phyloP scores from a whole-genome alignment of 352 stramenopile species.

The Phytopythium montanum region DNA sequence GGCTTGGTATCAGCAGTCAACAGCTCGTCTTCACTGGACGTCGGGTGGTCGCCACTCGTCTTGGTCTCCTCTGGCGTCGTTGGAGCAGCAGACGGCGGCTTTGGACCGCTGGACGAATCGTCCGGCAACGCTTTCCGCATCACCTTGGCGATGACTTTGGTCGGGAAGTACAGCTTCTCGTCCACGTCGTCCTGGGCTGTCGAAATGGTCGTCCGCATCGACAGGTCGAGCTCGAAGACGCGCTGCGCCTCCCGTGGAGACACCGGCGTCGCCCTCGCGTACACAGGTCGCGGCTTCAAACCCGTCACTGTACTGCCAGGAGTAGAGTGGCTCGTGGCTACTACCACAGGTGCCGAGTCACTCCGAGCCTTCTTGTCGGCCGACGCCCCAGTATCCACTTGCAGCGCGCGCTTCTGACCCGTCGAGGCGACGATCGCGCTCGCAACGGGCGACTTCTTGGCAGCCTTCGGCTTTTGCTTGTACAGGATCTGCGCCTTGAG shows the following conservation, averaged over 20 bases:
- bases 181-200: constrained; percentile 37
- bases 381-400: constrained; percentile 12
- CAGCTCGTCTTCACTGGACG: background rate
- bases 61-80: background rate
- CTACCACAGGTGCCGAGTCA: background rate
- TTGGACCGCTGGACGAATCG: constrained; percentile 3
- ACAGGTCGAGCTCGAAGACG: constrained; percentile 65
- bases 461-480: constrained; percentile 30
- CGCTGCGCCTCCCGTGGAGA: constrained; percentile 58
- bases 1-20: background rate
- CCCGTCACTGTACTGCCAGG: background rate
- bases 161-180: constrained; percentile 74
- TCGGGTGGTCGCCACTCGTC: background rate
- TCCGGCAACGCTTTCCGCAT: constrained; percentile 55
- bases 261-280: constrained; percentile 22
- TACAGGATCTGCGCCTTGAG: constrained; percentile 60
- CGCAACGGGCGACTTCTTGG: constrained; percentile 18
- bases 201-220: constrained; percentile 26
- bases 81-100: background rate
- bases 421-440: constrained; percentile 11
- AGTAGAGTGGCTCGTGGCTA: background rate
- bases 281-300: constrained; percentile 1
- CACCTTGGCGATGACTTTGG: constrained; percentile 66
- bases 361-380: constrained; percentile 19
- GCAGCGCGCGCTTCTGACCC: constrained; percentile 23